Evolutionary conservation across 1,139 yeast species (phyloP), one percentile per base, ranked within the genome.

Genomic region (Suhomyces coccinellae): DNA sequence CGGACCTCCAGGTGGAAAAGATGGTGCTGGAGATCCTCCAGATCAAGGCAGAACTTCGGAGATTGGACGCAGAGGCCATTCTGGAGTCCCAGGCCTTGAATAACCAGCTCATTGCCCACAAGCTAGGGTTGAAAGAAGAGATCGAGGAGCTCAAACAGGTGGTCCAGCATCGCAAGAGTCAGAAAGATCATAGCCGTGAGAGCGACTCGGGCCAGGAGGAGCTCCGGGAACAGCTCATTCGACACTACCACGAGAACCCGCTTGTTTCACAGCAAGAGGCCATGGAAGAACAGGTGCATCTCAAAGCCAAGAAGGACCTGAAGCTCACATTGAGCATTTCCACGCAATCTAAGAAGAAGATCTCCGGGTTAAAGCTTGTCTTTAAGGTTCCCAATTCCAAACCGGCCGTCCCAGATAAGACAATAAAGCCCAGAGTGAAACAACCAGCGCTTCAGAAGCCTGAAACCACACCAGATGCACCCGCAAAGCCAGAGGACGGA

Each of bases 221-320:
- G 14, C 57, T 73, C 14, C 53, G 73, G 38, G 54, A 59, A 26
- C 68, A 70, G 50, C 58, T 74, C 29, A 61, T 56, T 32, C 51
- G 58, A 6, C 78, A 74, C 50, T 74, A 74, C 49, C 53, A 54
- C 12, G 57, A 61, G 30, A 51, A 69, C 41, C 79, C 79, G 1
- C 59, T 74, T 34, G 52, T 54, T 1, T 72, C 77, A 2, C 78
- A 71, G 46, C 55, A 55, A 24, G 78, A 73, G 46, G 77, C 78
- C 2, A 56, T 70, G 28, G 55, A 63, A 36, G 74, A 69, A 46
- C 69, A 65, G 45, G 53, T 56, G 15, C 44, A 49, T 6, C 32
- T 41, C 9, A 40, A 35, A 12, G 32, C 20, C 13, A 41, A 29
- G 33, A 48, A 40, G 38, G 36, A 28, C n/a, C 40, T 17, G 11